phyloP scores from a whole-genome alignment of 2,329 filamentous ascomycete genomes.

The Furcasterigmium furcatum region DNA sequence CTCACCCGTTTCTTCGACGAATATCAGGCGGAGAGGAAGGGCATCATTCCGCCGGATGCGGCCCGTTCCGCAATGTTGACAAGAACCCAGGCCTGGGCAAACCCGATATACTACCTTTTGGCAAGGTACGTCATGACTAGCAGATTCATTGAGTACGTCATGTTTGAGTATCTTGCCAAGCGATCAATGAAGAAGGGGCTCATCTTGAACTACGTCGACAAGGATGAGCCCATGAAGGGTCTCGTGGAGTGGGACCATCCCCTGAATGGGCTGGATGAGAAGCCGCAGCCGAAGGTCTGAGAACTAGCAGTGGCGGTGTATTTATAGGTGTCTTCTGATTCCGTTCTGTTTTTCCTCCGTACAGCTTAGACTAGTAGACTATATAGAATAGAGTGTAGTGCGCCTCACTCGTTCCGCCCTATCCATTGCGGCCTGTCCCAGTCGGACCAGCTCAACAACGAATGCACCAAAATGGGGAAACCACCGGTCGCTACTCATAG shows the following conservation, averaged over 20 bases:
- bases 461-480: background rate
- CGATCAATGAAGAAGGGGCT: slow-evolving; percentile 4
- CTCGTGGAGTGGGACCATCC: slow-evolving; percentile 7
- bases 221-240: slow-evolving; percentile 13
- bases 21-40: slow-evolving; percentile 97
- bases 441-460: background rate
- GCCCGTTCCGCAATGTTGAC: slow-evolving; percentile 6
- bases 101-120: slow-evolving; percentile 17
- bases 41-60: slow-evolving; percentile 79
- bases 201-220: slow-evolving; percentile 16
- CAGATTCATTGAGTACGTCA: slow-evolving; percentile 3
- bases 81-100: slow-evolving; percentile 21
- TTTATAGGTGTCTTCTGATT: too few species aligned
- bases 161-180: slow-evolving; percentile 8
- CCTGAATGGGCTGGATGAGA: background rate
- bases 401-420: background rate
- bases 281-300: background rate
- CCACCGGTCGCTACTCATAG: background rate
- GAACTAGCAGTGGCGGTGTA: too few species aligned
- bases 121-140: slow-evolving; percentile 14
- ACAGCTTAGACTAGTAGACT: too few species aligned
- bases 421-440: background rate
- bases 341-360: too few species aligned
- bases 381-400: too few species aligned
- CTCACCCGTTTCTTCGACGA: background rate